These are phyloP conservation scores for Umbellularia californica DNA, from an alignment of 164 flowering plant genomes.

Conservation along the genomic window DNA sequence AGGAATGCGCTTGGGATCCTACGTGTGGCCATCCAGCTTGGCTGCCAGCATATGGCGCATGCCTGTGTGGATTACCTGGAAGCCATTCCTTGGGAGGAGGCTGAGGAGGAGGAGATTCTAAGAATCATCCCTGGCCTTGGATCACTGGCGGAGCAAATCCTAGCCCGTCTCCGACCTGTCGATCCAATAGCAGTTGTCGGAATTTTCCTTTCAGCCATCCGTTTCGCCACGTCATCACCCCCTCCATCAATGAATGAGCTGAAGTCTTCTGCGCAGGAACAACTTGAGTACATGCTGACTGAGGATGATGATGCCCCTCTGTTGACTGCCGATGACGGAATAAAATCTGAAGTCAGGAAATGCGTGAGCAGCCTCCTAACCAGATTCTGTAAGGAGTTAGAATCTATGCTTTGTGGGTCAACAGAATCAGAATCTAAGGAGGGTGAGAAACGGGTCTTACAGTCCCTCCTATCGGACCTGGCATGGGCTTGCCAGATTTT, in stretches of 20 bases:
- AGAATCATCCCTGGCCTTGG: slow-evolving; percentile 65
- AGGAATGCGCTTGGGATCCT: slow-evolving; percentile 75
- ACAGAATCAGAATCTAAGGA: slow-evolving; percentile 18
- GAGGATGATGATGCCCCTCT: slow-evolving; percentile 94
- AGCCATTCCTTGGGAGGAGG: slow-evolving; percentile 99
- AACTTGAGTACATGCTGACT: slow-evolving; percentile 89
- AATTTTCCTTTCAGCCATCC: slow-evolving; percentile 65
- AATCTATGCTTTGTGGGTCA: slow-evolving; percentile 29
- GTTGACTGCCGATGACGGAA: slow-evolving; percentile 47
- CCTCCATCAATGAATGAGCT: slow-evolving; percentile 47
- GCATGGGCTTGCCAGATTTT: slow-evolving; percentile 78
- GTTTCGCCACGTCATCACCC: slow-evolving; percentile 82
- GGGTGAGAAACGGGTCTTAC: slow-evolving; percentile 27
- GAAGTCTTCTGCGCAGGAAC: slow-evolving; percentile 81
- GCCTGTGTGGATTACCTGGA: slow-evolving; percentile 80
- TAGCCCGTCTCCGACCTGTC: slow-evolving; percentile 87
- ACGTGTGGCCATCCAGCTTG: slow-evolving; percentile 61
- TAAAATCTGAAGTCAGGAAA: slow-evolving; percentile 49
- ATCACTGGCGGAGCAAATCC: slow-evolving; percentile 55
- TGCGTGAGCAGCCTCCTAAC: slow-evolving; percentile 39
- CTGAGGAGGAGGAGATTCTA: slow-evolving; percentile 91
- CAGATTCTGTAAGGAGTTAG: slow-evolving; percentile 42
- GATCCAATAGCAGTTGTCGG: slow-evolving; percentile 36
- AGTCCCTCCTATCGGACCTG: slow-evolving; percentile 52
- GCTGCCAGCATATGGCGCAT: slow-evolving; percentile 47